Base-by-base conservation (phyloP, 2,329 filamentous ascomycete genomes). In the Sporothrix luriei region DNA sequence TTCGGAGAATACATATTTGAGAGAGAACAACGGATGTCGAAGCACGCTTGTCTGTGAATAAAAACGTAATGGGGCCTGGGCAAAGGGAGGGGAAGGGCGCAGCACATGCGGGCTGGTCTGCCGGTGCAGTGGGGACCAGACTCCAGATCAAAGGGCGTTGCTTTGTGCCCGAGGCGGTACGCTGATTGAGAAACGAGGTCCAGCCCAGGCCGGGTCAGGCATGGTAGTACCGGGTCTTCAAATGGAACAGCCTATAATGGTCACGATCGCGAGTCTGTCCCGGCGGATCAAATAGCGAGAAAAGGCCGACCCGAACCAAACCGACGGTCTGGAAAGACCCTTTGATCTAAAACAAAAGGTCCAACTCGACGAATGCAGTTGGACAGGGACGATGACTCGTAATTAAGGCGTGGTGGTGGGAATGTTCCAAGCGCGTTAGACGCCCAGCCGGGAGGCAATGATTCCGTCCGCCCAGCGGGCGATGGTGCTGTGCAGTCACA, bases 51-150 rank as follows among this genome's bases (percentile, higher is more conserved):
- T 43, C 4, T 16, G 40, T 13, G 40, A 13, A 43, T 13, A 16
- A 43, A 43, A 43, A 43, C 40, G 40, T 16, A 13, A 59, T 40
- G 29, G 55, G 29, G 33, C 55, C 55, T 26, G 13, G 38, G 38
- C 57, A 62, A 43, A 38, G 57, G 26, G 57, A 62, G 57, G 57
- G 57, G 57, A 62, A 46, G 55, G 55, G 57, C 9, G 38, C 57
- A 46, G 21, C n/a, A 21, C 38, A 43, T 61, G 19, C 19, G 19
- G 11, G 14, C 40, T 43, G 33, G 19, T n/a, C 9, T 43, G 55
- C 33, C 43, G 55, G n/a, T 21, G n/a, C 24, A 24, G 57, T 62
- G 57, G 38, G 38, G 51, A 33, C 4, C 21, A 13, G 48, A 9
- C 19, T 24, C n/a, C 21, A 46, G 57, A 62, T 62, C 57, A 13